phyloP scores from a whole-genome alignment of 257 asterid genomes.

The Leptodermis oblonga region DNA sequence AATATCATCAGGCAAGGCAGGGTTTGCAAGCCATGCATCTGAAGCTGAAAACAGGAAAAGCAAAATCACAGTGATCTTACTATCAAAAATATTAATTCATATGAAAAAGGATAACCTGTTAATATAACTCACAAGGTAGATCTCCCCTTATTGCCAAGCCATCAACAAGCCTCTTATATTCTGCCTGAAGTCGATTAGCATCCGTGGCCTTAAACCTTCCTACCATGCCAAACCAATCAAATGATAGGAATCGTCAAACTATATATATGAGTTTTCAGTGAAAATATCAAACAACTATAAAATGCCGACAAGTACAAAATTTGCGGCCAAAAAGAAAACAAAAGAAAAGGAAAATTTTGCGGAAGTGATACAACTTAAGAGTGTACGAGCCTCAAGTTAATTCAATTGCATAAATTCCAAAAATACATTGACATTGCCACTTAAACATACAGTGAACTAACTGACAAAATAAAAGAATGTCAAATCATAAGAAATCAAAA shows the following conservation, averaged over 20 bases:
- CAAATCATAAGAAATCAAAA: neutral
- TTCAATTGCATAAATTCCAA: neutral
- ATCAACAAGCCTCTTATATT: slow-evolving; percentile 89
- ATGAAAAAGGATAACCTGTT: neutral
- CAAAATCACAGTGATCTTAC: slow-evolving; percentile 7
- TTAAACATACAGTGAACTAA: neutral
- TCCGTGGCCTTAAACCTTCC: slow-evolving; percentile 99
- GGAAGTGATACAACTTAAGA: neutral
- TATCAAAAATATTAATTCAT: neutral
- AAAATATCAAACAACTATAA: neutral
- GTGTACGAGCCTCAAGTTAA: neutral
- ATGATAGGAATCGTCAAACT: slow-evolving; percentile 27
- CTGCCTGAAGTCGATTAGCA: slow-evolving; percentile 96
- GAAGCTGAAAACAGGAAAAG: slow-evolving; percentile 37
- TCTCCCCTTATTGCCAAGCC: slow-evolving; percentile 92
- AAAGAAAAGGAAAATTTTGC: neutral
- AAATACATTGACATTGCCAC: neutral
- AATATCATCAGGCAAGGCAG: slow-evolving; percentile 86
- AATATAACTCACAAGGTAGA: slow-evolving; percentile 63
- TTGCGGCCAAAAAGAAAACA: neutral
- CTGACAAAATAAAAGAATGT: neutral
- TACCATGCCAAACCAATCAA: slow-evolving; percentile 60
- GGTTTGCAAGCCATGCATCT: slow-evolving; percentile 86
- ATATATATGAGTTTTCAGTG: neutral
- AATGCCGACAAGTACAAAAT: neutral